Base-by-base conservation (phyloP, 176 grass and related monocot genomes). In the Carex scoparia region DNA sequence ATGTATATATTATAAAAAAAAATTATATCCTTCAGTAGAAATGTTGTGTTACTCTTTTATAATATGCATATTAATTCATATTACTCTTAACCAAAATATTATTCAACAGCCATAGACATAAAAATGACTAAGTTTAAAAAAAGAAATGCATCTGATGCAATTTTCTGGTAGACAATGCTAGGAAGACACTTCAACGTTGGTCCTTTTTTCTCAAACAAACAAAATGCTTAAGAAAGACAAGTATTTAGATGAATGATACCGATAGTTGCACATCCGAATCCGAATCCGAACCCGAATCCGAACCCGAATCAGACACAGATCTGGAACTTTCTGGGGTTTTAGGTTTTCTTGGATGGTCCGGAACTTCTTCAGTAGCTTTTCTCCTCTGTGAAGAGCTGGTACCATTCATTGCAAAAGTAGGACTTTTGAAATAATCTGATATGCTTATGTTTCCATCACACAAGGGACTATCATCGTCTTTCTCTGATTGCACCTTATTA, bases 351-450 rank as follows among this genome's bases (percentile, higher is more conserved):
- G 87, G 79, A 85, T 42, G 81, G 63, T 65, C 90, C 30, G 73
- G 55, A 84, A 62, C 87, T 35, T 88, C 92, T 61, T 81, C 79
- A 59, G 78, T 81, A 60, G 74, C 12, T 86, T 94, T 89, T 82
- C 84, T 68, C 70, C 57, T 88, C 66, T 86, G 81, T 27, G 75
- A 84, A 79, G 86, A 84, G 48, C 59, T 65, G 79, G 85, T 89
- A 71, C 60, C 86, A 85, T 92, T 89, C 65, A 89, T 85, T 57
- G 90, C 90, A 88, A 92, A 89, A 80, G 89, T 91, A 85, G 90
- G 94, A 65, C 92, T 89, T 83, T 79, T 84, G 87, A 85, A 88
- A 80, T 92, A 84, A 88, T 91, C 84, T 57, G 15, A 66, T 5
- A 35, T 84, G 23, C 79, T 87, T 85, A 79, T 61, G 76, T 68